These are phyloP conservation scores for Penicillium sumatraense DNA, from an alignment of 2,329 filamentous ascomycete species.

Conservation along the genomic window DNA sequence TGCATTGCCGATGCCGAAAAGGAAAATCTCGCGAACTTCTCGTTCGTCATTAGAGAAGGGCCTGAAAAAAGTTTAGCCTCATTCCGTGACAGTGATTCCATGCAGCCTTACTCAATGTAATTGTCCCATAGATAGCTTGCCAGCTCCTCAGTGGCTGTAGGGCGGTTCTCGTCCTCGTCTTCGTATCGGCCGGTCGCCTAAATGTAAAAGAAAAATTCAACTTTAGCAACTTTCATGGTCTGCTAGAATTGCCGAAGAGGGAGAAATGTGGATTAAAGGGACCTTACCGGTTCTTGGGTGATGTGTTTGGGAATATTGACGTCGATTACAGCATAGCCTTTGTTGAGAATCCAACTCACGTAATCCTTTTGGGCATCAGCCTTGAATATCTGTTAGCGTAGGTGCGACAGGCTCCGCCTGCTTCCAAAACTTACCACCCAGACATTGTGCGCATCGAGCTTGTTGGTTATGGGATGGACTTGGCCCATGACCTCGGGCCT, in stretches of 20 bases:
- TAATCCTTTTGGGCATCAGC: constrained; percentile 81
- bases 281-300: constrained; percentile 64
- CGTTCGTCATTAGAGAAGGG: constrained; percentile 50
- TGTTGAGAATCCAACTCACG: constrained; percentile 78
- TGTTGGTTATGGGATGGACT: constrained; percentile 71
- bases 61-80: constrained; percentile 41
- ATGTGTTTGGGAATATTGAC: constrained; percentile 85
- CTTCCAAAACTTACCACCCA: constrained; percentile 71
- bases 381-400: constrained; percentile 54
- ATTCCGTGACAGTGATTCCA: background rate
- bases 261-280: background rate
- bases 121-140: constrained; percentile 95
- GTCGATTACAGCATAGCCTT: constrained; percentile 84
- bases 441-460: constrained; percentile 79
- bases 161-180: constrained; percentile 55
- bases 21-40: constrained; percentile 73
- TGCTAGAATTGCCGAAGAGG: background rate
- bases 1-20: constrained; percentile 88
- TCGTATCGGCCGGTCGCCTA: constrained; percentile 46
- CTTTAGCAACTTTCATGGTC: background rate
- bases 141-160: constrained; percentile 67
- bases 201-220: background rate
- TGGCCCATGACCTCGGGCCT: constrained; percentile 74
- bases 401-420: constrained; percentile 7
- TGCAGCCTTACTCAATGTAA: constrained; percentile 71